These are phyloP conservation scores for Claviceps capensis DNA, from an alignment of 2,329 filamentous ascomycete species.

Conservation along the genomic window DNA sequence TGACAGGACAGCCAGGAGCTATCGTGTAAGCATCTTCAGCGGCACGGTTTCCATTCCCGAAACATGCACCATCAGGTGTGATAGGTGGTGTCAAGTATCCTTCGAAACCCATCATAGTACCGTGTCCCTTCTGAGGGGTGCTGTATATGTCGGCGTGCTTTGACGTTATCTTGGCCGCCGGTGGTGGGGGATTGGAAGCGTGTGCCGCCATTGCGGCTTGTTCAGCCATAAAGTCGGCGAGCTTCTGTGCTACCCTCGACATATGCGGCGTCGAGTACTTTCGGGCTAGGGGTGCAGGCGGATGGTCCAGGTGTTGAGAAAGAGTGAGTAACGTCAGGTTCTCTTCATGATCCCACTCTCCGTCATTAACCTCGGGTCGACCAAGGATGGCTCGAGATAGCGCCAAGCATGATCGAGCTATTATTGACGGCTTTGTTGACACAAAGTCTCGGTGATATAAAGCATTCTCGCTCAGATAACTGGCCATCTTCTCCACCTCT, in stretches of 20 bases:
- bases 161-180: slow-evolving; percentile 37
- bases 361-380: slow-evolving; percentile 60
- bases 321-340: slow-evolving; percentile 49
- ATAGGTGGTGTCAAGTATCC: slow-evolving; percentile 79
- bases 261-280: slow-evolving; percentile 44
- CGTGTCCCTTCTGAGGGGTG: slow-evolving; percentile 66
- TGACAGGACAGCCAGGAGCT: slow-evolving; percentile 46
- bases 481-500: slow-evolving; percentile 87
- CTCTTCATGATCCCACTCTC: slow-evolving; percentile 64
- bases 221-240: slow-evolving; percentile 45
- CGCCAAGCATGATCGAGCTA: slow-evolving; percentile 77
- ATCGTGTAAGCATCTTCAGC: slow-evolving; percentile 33
- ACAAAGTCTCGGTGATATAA: slow-evolving; percentile 97
- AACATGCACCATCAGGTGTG: slow-evolving; percentile 57
- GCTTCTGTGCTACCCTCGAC: slow-evolving; percentile 39
- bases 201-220: slow-evolving; percentile 42
- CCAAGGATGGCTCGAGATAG: slow-evolving; percentile 77
- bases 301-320: slow-evolving; percentile 45
- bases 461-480: slow-evolving; percentile 89
- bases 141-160: slow-evolving; percentile 52
- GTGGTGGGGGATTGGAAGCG: slow-evolving; percentile 41
- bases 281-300: slow-evolving; percentile 42
- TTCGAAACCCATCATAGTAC: slow-evolving; percentile 47
- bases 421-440: slow-evolving; percentile 76
- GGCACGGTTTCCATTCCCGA: slow-evolving; percentile 25